Base-by-base conservation (phyloP, 257 asterid species). In the Fraxinus americana region DNA sequence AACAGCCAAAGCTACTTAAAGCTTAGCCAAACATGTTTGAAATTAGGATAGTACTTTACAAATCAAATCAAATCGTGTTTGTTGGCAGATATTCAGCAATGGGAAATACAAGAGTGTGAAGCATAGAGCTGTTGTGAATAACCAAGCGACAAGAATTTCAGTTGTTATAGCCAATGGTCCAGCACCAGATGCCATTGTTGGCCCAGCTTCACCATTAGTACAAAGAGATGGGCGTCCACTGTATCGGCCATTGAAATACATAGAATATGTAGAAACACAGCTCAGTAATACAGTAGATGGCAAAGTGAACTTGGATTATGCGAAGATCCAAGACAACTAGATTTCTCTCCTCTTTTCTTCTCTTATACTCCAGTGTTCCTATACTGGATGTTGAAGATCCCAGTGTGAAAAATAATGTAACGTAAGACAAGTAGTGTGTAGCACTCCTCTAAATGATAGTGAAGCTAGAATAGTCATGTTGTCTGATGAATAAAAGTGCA, bases 131-230 rank as follows among this genome's bases (percentile, higher is more conserved):
- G 80, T 83, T 4, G 88, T 86, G 77, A 83, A 86, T 5, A 48
- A 23, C 8, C 52, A 78, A 17, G 50, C 21, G 30, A 77, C 77
- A 4, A 81, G 90, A 79, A 77, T 86, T 27, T 91, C 96, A 0
- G 57, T 91, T 6, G 94, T 74, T 35, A 7, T 86, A 17, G 81
- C 87, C 13, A 87, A 89, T 27, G 96, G 94, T 4, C 94, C 92
- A n/a, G 79, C 86, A 7, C 75, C 61, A 48, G 91, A 90, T 23
- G 82, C 84, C 9, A 19, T 71, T 10, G 87, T 91, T 0, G 75
- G 83, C n/a, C 95, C 97, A 0, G 89, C 88, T 5, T 73, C 81
- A 2, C 52, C 74, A 5, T 73, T 90, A 29, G 73, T 86, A 35
- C 36, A 74, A 1, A 82, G 23, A 2, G 84, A 86, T 0, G 86